Evolutionary conservation across 2,329 filamentous ascomycete species (phyloP).

Genomic region (Teratosphaeria viscida): DNA sequence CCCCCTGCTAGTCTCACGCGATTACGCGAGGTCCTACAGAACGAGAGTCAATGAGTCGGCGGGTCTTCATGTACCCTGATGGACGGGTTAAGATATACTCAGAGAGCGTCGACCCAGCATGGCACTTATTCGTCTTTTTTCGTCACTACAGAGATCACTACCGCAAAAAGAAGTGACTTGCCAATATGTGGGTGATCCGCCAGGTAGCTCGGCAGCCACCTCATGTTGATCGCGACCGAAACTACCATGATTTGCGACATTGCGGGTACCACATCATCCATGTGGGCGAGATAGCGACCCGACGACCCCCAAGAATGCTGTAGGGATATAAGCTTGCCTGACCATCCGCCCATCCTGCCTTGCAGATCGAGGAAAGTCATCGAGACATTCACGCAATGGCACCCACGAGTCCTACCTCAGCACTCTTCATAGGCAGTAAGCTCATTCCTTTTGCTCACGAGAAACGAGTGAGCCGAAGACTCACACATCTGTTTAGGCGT

Average conservation of each 20-base stretch:
- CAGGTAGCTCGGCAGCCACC: background rate
- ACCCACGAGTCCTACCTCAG: background rate
- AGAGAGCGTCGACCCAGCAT: background rate
- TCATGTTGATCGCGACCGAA: background rate
- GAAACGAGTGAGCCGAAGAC: background rate
- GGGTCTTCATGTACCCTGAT: background rate
- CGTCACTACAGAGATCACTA: too few species aligned
- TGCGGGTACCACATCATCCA: background rate
- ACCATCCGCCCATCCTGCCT: background rate
- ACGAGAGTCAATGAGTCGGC: background rate
- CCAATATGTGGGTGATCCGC: background rate
- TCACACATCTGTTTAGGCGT: background rate
- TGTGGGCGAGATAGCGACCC: background rate
- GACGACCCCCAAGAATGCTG: background rate
- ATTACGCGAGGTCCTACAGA: background rate
- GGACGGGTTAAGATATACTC: background rate
- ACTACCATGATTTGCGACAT: background rate
- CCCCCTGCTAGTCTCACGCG: background rate
- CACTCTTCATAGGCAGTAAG: background rate
- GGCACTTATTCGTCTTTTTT: background rate
- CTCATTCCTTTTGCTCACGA: background rate
- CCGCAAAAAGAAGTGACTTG: background rate
- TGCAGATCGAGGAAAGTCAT: background rate
- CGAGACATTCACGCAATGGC: background rate
- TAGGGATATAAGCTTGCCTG: background rate